A percentile compares a stretch with the other conserved stretches of the same genome.
phyloP scores from a whole-genome alignment of 2,329 filamentous ascomycete species.

The Stagonosporopsis cucurbitacearum region DNA sequence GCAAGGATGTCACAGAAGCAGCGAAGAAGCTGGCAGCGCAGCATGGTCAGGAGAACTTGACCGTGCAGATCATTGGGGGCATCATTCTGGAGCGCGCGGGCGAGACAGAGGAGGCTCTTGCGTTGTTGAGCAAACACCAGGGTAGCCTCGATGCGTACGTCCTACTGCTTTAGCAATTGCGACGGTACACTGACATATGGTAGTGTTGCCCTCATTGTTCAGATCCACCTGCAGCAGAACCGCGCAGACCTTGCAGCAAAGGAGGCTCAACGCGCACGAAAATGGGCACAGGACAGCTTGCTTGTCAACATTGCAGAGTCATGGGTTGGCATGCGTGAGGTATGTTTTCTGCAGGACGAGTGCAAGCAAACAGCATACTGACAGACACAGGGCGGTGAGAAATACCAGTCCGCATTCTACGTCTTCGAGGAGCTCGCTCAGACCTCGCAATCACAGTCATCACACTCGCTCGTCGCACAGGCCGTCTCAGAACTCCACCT shows the following conservation, averaged over 20 bases:
- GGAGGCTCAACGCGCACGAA: conserved; percentile 82
- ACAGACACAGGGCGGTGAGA: conserved; percentile 77
- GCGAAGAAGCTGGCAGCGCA: conserved; percentile 74
- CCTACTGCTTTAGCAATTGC: too few species aligned
- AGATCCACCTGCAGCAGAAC: conserved; percentile 93
- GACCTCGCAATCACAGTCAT: conserved; percentile 78
- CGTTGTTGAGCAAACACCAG: conserved; percentile 80
- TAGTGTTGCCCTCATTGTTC: conserved; percentile 84
- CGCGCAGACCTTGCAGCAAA: conserved; percentile 88
- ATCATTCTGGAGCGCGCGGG: conserved; percentile 81
- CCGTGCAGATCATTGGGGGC: conserved; percentile 82
- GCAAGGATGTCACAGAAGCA: conserved; percentile 55
- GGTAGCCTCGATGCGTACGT: conserved; percentile 76
- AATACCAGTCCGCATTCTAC: conserved; percentile 96
- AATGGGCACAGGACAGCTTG: conserved; percentile 94
- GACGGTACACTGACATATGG: conserved; percentile 4
- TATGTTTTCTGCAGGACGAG: conserved; percentile 54
- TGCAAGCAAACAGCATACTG: conserved; percentile 29
- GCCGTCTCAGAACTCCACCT: conserved; percentile 91
- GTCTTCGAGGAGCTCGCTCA: conserved; percentile 96
- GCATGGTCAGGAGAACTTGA: conserved; percentile 71
- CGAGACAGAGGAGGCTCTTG: conserved; percentile 83
- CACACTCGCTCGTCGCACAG: conserved; percentile 80
- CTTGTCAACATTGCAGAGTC: conserved; percentile 94
- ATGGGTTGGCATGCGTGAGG: conserved; percentile 89